Evolutionary conservation across 192 early-diverging fungal species (phyloP).

Genomic region (Phlyctochytrium bullatum): DNA sequence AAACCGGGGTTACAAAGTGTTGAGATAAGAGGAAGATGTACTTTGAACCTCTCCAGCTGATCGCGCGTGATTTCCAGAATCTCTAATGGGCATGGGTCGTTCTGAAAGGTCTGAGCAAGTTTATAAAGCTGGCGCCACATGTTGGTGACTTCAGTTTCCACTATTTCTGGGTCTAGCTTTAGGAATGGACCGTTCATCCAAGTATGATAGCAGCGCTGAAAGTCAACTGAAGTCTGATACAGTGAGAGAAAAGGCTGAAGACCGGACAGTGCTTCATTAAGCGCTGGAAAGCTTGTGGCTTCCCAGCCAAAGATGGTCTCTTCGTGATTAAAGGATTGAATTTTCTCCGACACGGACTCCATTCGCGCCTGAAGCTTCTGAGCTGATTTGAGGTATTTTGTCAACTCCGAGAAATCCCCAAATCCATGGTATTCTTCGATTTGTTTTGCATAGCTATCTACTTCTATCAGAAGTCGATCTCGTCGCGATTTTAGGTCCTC

Average conservation of each 20-base stretch:
- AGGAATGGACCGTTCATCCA: constrained; percentile 65
- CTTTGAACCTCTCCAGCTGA: constrained; percentile 59
- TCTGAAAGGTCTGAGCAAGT: constrained; percentile 38
- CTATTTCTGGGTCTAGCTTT: constrained; percentile 58
- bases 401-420: constrained; percentile 59
- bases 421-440: constrained; percentile 58
- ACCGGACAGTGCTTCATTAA: constrained; percentile 37
- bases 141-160: constrained; percentile 57
- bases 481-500: constrained; percentile 55
- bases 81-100: constrained; percentile 46
- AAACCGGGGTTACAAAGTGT: constrained; percentile 61
- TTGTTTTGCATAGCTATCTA: constrained; percentile 59
- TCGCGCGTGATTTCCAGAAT: constrained; percentile 60
- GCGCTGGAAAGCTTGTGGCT: constrained; percentile 45
- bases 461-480: constrained; percentile 49
- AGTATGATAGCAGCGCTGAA: constrained; percentile 55
- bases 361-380: constrained; percentile 56
- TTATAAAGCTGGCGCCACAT: constrained; percentile 64
- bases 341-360: constrained; percentile 51
- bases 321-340: constrained; percentile 51
- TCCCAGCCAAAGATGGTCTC: constrained; percentile 62
- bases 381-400: constrained; percentile 58
- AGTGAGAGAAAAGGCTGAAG: constrained; percentile 54
- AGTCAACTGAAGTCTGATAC: constrained; percentile 63
- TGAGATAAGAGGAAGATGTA: constrained; percentile 53